phyloP scores from a whole-genome alignment of 2,329 filamentous ascomycete species.

The Paraconiothyrium brasiliense region DNA sequence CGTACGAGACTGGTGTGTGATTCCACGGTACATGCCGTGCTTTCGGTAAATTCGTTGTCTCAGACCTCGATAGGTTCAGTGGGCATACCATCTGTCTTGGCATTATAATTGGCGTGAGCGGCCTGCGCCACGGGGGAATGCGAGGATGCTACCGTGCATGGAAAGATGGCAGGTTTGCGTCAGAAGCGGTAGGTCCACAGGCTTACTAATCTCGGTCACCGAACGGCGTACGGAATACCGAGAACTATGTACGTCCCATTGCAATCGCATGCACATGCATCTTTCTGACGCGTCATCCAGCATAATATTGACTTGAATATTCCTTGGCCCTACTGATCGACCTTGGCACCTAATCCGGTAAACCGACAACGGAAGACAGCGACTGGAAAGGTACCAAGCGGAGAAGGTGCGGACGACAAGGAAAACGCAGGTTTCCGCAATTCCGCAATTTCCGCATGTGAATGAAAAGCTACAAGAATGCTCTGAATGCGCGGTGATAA shows the following conservation, averaged over 20 bases:
- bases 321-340: background rate
- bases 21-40: background rate
- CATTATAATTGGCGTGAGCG: background rate
- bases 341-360: background rate
- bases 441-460: too few relatives aligned
- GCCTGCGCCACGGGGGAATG: too few relatives aligned
- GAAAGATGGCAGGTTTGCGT: background rate
- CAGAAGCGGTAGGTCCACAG: background rate
- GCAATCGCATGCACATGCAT: background rate
- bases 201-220: constrained; percentile 1
- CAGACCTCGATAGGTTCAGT: background rate
- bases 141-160: background rate
- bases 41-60: background rate
- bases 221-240: background rate
- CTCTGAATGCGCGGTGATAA: too few relatives aligned
- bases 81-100: background rate
- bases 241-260: background rate
- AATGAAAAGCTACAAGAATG: too few relatives aligned
- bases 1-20: background rate
- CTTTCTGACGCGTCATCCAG: background rate
- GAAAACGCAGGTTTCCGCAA: too few relatives aligned
- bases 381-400: too few relatives aligned
- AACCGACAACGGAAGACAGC: too few relatives aligned
- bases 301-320: background rate
- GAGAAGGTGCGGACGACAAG: too few relatives aligned